Evolutionary conservation across 305 asterid species (phyloP).

Genomic region (Fraxinus sp.): DNA sequence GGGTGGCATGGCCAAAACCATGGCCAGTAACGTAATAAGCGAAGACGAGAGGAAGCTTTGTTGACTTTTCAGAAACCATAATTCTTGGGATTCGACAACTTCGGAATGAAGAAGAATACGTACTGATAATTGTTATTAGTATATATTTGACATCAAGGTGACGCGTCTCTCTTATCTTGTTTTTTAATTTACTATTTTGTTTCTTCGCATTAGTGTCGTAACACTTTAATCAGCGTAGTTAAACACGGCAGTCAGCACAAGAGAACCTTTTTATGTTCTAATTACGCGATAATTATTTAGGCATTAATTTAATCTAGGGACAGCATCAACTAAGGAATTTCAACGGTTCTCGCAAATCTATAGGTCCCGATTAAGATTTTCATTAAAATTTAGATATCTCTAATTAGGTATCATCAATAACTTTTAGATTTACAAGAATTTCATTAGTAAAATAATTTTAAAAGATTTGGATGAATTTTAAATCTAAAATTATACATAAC

Average conservation of each 20-base stretch:
- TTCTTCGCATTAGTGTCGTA: too few species aligned
- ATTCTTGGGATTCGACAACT: not conserved
- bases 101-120: not conserved
- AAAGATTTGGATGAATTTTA: too few species aligned
- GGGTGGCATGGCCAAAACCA: conserved; percentile 97
- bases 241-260: too few species aligned
- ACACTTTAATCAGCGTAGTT: not conserved
- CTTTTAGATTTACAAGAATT: too few species aligned
- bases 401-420: not conserved
- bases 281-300: not conserved
- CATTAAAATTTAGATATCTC: not conserved
- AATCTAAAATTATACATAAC: not conserved
- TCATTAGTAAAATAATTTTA: not conserved
- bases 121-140: too few species aligned
- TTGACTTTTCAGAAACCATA: conserved; percentile 45
- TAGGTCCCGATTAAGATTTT: not conserved
- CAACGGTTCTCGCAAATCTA: too few species aligned
- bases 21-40: conserved; percentile 98
- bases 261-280: too few species aligned
- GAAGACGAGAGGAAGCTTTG: conserved; percentile 54
- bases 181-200: too few species aligned
- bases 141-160: not conserved
- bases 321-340: not conserved
- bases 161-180: not conserved
- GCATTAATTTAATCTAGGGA: not conserved